These are phyloP conservation scores for Lenzites betulinus DNA, from an alignment of 768 basidiomycete species.

Conservation along the genomic window DNA sequence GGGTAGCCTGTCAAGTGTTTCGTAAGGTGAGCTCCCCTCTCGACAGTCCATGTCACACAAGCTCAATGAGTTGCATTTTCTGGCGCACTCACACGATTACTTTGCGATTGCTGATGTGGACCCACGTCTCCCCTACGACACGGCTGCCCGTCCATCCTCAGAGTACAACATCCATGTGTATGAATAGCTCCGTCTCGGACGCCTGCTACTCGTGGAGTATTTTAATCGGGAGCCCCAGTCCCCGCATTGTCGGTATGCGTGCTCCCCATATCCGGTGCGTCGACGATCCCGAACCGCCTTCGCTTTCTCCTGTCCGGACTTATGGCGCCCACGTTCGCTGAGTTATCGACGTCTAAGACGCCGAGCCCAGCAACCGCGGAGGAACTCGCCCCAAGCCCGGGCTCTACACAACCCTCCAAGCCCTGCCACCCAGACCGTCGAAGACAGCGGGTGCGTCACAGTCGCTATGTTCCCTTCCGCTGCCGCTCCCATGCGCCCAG, in stretches of 20 bases:
- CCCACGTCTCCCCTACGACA: background rate
- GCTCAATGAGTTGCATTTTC: too few relatives aligned
- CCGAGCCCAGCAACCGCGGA: background rate
- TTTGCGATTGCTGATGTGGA: conserved; percentile 13
- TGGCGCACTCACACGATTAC: too few relatives aligned
- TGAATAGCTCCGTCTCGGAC: background rate
- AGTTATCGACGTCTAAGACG: background rate
- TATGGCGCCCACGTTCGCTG: background rate
- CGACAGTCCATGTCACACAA: background rate
- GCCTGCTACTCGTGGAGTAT: too few relatives aligned
- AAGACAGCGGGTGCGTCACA: background rate
- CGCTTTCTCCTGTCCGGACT: background rate
- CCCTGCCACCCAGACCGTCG: too few relatives aligned
- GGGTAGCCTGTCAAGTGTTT: conserved; percentile 1
- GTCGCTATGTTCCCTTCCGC: background rate
- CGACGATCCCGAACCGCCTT: conserved; percentile 13
- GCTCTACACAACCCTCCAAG: too few relatives aligned
- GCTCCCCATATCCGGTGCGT: background rate
- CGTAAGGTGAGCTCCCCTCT: conserved; percentile 6
- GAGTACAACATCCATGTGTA: background rate
- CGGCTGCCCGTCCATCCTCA: background rate
- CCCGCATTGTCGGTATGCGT: background rate
- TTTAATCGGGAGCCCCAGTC: background rate
- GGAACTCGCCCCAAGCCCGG: background rate
- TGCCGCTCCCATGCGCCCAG: background rate